A percentile compares a stretch with the other conserved stretches of the same genome.
Conservation (phyloP, 2,329 filamentous ascomycete species). For the Botrytis cinerea region DNA sequence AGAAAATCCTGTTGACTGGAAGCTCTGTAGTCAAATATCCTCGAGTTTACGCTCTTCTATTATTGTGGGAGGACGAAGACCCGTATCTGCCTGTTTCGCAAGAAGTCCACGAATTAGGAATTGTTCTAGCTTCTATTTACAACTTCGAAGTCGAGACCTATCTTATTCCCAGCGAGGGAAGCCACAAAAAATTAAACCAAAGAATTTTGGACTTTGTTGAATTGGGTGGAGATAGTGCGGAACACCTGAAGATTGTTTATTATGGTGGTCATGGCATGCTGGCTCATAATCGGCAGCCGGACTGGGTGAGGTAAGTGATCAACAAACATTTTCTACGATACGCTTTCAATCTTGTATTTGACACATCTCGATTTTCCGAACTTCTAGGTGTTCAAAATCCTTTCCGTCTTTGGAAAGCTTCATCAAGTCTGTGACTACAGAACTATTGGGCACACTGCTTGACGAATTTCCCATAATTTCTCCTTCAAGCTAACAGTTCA, state of each 20-base stretch:
- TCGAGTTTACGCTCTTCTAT: slow-evolving; percentile 39
- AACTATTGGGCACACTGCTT: background rate
- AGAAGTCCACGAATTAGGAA: background rate
- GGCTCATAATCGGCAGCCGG: background rate
- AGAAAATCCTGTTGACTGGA: background rate
- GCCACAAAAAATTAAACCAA: slow-evolving; percentile 2
- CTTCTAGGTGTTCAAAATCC: too few relatives aligned
- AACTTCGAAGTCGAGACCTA: background rate
- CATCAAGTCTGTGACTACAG: too few relatives aligned
- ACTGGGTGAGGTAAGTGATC: background rate
- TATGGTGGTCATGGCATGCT: background rate
- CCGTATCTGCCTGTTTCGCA: background rate
- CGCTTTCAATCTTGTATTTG: background rate
- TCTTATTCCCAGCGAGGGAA: slow-evolving; percentile 34
- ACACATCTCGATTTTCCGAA: background rate
- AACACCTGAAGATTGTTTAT: background rate
- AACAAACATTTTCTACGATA: background rate
- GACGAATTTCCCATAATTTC: background rate
- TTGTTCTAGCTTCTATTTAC: background rate
- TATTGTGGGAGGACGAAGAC: background rate
- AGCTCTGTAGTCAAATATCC: slow-evolving; percentile 45
- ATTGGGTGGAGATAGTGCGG: background rate
- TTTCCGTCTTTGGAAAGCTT: too few relatives aligned
- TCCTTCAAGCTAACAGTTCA: background rate
- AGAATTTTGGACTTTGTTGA: background rate